Conservation (phyloP, 495 filamentous ascomycete species). For the Elasticomyces elasticus region DNA sequence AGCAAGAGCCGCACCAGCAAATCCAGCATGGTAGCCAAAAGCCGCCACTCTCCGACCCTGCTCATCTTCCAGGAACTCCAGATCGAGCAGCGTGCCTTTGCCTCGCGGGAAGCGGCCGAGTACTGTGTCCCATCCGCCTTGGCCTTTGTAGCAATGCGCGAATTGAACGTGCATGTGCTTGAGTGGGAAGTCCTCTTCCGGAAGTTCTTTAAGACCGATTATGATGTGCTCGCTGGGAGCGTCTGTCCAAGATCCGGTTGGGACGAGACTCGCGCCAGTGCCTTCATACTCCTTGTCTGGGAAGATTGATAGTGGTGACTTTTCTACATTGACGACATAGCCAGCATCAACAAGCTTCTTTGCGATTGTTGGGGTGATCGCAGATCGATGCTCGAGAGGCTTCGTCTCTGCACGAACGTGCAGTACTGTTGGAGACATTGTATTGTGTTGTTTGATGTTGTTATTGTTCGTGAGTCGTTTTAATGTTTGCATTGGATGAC, state of each 20-base stretch:
- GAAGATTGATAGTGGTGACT: constrained; percentile 72
- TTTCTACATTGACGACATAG: constrained; percentile 76
- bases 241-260: constrained; percentile 68
- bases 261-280: constrained; percentile 66
- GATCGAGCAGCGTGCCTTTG: constrained; percentile 72
- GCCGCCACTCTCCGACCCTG: constrained; percentile 64
- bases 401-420: constrained; percentile 35
- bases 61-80: constrained; percentile 79
- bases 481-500: not conserved
- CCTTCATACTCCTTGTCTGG: constrained; percentile 55
- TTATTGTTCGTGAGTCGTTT: not conserved
- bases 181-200: constrained; percentile 78
- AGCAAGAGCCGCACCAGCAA: constrained; percentile 71
- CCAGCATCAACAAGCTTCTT: constrained; percentile 67
- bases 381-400: constrained; percentile 29
- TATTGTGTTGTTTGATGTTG: not conserved
- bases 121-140: constrained; percentile 74
- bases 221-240: constrained; percentile 79
- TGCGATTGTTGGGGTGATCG: constrained; percentile 57
- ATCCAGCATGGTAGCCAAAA: constrained; percentile 40
- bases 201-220: constrained; percentile 81
- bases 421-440: constrained; percentile 28
- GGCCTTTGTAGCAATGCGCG: constrained; percentile 71
- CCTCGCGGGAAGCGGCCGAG: constrained; percentile 74
- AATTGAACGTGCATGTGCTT: constrained; percentile 78